Evolutionary conservation across 1,139 yeast species (phyloP).

Genomic region (Saccharomyces hybrid): DNA sequence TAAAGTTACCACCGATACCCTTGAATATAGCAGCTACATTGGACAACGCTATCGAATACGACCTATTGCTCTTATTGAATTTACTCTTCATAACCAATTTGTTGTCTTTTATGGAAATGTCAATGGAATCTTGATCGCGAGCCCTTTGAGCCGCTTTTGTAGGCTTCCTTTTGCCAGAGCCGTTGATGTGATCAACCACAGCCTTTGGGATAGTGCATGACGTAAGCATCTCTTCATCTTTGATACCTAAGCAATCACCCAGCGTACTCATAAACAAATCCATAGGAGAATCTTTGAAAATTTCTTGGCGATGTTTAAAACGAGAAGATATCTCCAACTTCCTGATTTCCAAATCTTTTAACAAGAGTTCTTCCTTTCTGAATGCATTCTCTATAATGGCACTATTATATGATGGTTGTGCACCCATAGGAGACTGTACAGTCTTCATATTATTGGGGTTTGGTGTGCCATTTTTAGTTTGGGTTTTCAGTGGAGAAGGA

Average conservation of each 20-base stretch:
- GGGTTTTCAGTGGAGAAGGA: background rate
- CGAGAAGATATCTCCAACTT: constrained; percentile 30
- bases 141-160: constrained; percentile 29
- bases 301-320: constrained; percentile 31
- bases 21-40: constrained; percentile 13
- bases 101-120: constrained; percentile 18
- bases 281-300: constrained; percentile 25
- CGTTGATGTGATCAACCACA: constrained; percentile 26
- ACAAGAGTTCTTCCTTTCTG: constrained; percentile 22
- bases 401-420: background rate
- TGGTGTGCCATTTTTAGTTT: background rate
- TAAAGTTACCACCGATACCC: constrained; percentile 15
- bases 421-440: background rate
- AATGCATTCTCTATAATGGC: background rate
- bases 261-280: constrained; percentile 30
- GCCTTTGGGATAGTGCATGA: constrained; percentile 23
- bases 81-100: constrained; percentile 28
- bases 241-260: constrained; percentile 29
- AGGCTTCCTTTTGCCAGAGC: constrained; percentile 29
- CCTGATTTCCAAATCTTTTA: constrained; percentile 23
- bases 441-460: background rate
- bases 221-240: constrained; percentile 26
- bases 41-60: constrained; percentile 1
- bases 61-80: constrained; percentile 7
- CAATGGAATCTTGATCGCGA: constrained; percentile 29